Evolutionary conservation across 2,329 filamentous ascomycete species (phyloP).

Genomic region (Scopulariopsis brevicaulis): DNA sequence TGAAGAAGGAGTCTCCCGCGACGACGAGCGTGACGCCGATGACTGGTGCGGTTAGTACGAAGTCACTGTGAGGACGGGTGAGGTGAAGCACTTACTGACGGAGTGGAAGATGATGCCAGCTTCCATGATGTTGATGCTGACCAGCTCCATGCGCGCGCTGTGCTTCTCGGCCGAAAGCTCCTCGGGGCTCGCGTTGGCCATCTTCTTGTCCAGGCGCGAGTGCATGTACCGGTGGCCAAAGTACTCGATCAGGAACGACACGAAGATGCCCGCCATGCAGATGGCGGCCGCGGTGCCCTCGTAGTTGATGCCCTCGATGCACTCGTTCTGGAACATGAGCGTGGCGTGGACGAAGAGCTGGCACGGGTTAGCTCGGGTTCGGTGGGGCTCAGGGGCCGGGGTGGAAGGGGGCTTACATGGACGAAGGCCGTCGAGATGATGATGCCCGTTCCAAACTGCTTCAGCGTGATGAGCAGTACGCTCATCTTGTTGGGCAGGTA

Average conservation of each 20-base stretch:
- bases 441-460: constrained; percentile 65
- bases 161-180: constrained; percentile 9
- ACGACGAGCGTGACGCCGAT: constrained; percentile 55
- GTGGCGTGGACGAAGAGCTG: constrained; percentile 64
- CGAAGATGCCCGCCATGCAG: constrained; percentile 61
- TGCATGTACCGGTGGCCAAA: constrained; percentile 46
- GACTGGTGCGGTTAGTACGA: constrained; percentile 23
- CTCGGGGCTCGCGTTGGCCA: constrained; percentile 14
- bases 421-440: constrained; percentile 63
- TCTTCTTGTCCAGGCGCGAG: constrained; percentile 17
- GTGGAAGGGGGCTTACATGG: constrained; percentile 32
- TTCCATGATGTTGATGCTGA: constrained; percentile 60
- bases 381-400: background rate
- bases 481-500: constrained; percentile 39
- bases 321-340: constrained; percentile 62
- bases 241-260: constrained; percentile 64
- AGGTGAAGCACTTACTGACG: constrained; percentile 33
- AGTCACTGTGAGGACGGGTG: background rate
- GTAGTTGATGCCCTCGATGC: constrained; percentile 53
- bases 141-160: constrained; percentile 28
- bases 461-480: constrained; percentile 49
- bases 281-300: constrained; percentile 61
- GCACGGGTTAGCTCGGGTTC: background rate
- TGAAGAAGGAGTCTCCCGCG: constrained; percentile 41
- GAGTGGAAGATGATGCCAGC: constrained; percentile 68